Base-by-base conservation (phyloP, 2,329 filamentous ascomycete species). In the Aureobasidium pullulans region DNA sequence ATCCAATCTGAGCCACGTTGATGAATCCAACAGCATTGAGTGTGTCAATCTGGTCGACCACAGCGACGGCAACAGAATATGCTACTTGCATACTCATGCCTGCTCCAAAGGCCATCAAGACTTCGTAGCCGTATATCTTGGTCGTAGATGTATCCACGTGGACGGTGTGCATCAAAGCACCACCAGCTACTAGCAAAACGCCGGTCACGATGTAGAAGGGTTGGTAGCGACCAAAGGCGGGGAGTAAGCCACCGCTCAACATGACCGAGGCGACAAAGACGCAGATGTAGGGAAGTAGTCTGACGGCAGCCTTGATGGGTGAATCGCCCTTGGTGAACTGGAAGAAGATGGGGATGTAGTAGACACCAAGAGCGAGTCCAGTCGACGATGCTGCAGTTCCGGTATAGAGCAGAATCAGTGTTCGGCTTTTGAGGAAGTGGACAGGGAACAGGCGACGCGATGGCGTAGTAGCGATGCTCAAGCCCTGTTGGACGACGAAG, bases 401-500 rank as follows among this genome's bases (percentile, higher is more conserved):
- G 8, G 16, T 28, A 16, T 36, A 49, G 5, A 49, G 32, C 6
- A 49, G 32, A 8, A 36, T 4, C 16, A 37, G 15, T 6, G 31
- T 49, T 11, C 32, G 13, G 16, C 11, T 49, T n/a, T 28, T 49
- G 10, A 49, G 65, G 47, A 83, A 75, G 4, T 81, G 71, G 0
- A 74, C 65, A 0, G 81, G 82, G 59, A 84, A 81, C 4, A 82
- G 65, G 0, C 81, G 74, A 2, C 72, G 62, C 3, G 72, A 67
- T 0, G 64, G 62, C 0, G 72, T 78, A 0, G 81, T 83, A 39
- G 78, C 68, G 19, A 82, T 63, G 0, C 79, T 81, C 32, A 79
- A 70, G 32, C 80, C 63, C 65, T 84, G 81, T 56, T 81, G 78
- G 0, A 79, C 1, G 1, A 62, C 62, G 62, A 83, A 82, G 6